A percentile compares a stretch with the other conserved stretches of the same genome.
Conservation (phyloP, 495 filamentous ascomycete species). For the Chaetomium cochliodes region DNA sequence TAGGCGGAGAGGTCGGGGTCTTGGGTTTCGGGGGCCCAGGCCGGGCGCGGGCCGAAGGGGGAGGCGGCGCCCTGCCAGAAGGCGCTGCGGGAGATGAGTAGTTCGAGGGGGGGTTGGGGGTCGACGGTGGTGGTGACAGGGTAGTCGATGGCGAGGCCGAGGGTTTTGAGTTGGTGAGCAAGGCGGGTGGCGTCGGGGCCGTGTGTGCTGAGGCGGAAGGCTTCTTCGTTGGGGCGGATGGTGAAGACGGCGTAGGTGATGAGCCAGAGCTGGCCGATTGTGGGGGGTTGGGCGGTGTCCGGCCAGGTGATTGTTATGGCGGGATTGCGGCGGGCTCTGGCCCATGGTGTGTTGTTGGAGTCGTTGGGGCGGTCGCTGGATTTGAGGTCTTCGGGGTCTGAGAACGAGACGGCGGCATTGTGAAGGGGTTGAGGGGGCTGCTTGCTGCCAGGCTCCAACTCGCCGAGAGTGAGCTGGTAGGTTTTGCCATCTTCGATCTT, state of each 20-base stretch:
- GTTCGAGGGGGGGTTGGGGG: slow-evolving; percentile 27
- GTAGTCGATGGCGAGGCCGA: slow-evolving; percentile 53
- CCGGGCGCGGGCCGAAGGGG: slow-evolving; percentile 60
- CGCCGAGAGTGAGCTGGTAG: slow-evolving; percentile 31
- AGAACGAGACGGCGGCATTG: slow-evolving; percentile 42
- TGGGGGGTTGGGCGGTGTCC: slow-evolving; percentile 38
- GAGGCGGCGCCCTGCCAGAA: slow-evolving; percentile 72
- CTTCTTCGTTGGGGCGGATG: slow-evolving; percentile 53
- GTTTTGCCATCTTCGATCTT: slow-evolving; percentile 22
- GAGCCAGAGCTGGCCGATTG: slow-evolving; percentile 61
- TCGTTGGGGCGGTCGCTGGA: slow-evolving; percentile 46
- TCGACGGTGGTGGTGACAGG: slow-evolving; percentile 29
- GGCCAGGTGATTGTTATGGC: slow-evolving; percentile 41
- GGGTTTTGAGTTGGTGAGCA: slow-evolving; percentile 50
- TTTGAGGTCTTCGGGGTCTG: slow-evolving; percentile 46
- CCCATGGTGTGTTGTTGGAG: slow-evolving; percentile 51
- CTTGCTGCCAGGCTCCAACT: slow-evolving; percentile 13
- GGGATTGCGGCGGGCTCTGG: slow-evolving; percentile 45
- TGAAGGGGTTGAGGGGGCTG: slow-evolving; percentile 37
- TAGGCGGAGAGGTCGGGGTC: slow-evolving; percentile 46
- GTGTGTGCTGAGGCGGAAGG: slow-evolving; percentile 50
- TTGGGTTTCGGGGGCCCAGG: slow-evolving; percentile 51
- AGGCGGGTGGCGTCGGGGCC: slow-evolving; percentile 45
- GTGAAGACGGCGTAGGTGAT: slow-evolving; percentile 60
- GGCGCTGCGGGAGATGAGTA: slow-evolving; percentile 48